phyloP scores from a whole-genome alignment of 129 eudicot species.

The Oenanthe sinensis region DNA sequence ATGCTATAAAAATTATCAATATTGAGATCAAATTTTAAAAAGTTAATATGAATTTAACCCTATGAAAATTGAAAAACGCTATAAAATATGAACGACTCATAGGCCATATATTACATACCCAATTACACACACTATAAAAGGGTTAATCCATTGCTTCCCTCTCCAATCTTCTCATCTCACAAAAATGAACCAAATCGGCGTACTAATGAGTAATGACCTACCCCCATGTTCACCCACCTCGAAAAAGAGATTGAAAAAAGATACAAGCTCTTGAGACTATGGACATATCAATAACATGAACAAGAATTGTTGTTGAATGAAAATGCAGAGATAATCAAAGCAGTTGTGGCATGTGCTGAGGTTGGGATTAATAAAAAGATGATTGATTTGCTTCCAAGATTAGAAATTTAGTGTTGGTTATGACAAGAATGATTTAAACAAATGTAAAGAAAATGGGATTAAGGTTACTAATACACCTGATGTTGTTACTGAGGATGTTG shows the following conservation, averaged over 20 bases:
- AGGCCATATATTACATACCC: too few relatives aligned
- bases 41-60: too few relatives aligned
- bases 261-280: slow-evolving; percentile 18
- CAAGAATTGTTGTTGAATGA: not conserved
- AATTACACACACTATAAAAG: not conserved
- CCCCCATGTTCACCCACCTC: slow-evolving; percentile 3
- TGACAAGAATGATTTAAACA: slow-evolving; percentile 24
- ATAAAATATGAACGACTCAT: too few relatives aligned
- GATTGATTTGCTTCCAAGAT: slow-evolving; percentile 43
- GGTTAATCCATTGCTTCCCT: not conserved
- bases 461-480: slow-evolving; percentile 35
- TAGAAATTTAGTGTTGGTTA: slow-evolving; percentile 38
- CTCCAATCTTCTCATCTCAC: not conserved
- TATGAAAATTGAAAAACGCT: too few relatives aligned
- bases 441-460: slow-evolving; percentile 28
- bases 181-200: not conserved
- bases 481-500: slow-evolving; percentile 34
- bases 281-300: slow-evolving; percentile 9
- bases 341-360: slow-evolving; percentile 15
- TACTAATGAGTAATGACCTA: slow-evolving; percentile 10
- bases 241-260: slow-evolving; percentile 12
- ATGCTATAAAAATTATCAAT: too few relatives aligned
- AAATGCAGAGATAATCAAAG: slow-evolving; percentile 10
- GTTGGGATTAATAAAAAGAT: slow-evolving; percentile 24
- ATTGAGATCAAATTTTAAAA: too few relatives aligned